These are phyloP conservation scores for Yamadazyma blattariae DNA, from an alignment of 1,139 yeast genomes.

Conservation along the genomic window DNA sequence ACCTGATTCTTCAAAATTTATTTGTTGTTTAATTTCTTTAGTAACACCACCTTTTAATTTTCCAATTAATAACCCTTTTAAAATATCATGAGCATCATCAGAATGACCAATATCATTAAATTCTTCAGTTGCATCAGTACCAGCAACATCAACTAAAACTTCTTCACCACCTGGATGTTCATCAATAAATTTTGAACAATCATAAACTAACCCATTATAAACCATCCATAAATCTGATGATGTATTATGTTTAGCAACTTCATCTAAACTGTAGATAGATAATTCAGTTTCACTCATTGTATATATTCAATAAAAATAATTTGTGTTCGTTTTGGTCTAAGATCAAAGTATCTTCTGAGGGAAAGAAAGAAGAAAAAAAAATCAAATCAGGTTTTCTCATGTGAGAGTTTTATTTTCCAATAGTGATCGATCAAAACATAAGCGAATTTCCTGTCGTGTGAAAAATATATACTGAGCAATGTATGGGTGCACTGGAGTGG, in stretches of 20 bases:
- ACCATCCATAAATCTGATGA: constrained; percentile 87
- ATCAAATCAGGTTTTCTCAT: constrained; percentile 7
- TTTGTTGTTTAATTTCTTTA: constrained; percentile 23
- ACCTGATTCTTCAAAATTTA: constrained; percentile 26
- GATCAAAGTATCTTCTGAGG: too few species aligned
- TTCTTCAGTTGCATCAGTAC: constrained; percentile 90
- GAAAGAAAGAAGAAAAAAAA: too few species aligned
- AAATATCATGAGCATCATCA: constrained; percentile 84
- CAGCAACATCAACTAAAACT: constrained; percentile 87
- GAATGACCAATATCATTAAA: constrained; percentile 98
- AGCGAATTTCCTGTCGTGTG: constrained; percentile 3
- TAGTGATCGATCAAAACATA: constrained; percentile 6
- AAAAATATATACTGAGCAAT: too few species aligned
- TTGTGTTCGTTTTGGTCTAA: background rate
- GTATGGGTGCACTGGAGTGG: too few species aligned
- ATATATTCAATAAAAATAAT: background rate
- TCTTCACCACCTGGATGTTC: constrained; percentile 99
- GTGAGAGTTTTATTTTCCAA: constrained; percentile 9
- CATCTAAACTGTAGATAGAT: constrained; percentile 45
- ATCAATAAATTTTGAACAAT: constrained; percentile 77
- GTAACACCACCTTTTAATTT: constrained; percentile 44
- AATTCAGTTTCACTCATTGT: constrained; percentile 10
- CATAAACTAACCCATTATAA: constrained; percentile 87
- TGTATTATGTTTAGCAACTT: constrained; percentile 75
- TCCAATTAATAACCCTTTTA: constrained; percentile 70